A percentile compares a stretch with the other conserved stretches of the same genome.
These are phyloP conservation scores for Nectriaceae sp. DNA, from an alignment of 2,329 filamentous ascomycete genomes.

Conservation along the genomic window DNA sequence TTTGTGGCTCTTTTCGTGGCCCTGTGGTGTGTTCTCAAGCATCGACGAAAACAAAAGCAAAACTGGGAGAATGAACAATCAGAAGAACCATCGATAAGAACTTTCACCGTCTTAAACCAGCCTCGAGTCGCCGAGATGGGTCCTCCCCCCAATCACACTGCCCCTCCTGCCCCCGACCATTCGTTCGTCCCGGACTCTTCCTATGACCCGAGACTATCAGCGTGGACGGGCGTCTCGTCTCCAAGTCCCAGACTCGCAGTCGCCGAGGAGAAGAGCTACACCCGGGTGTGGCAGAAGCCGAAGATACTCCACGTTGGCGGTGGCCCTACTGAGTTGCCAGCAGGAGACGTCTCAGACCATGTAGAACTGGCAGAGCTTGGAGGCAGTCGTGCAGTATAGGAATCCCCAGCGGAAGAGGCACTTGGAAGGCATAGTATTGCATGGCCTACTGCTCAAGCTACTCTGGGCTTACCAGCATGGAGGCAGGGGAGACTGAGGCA, in stretches of 20 bases:
- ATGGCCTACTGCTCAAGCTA: no score
- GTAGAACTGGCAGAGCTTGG: background rate
- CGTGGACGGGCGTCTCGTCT: conserved; percentile 18
- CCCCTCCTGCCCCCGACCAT: conserved; percentile 5
- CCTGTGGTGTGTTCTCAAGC: conserved; percentile 15
- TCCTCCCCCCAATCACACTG: background rate
- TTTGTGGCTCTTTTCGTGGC: conserved; percentile 1
- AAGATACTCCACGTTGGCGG: conserved; percentile 22
- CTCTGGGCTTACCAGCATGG: no score
- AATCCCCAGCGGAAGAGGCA: background rate
- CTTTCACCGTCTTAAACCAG: background rate
- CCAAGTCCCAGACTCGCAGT: conserved; percentile 27
- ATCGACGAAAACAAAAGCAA: conserved; percentile 3
- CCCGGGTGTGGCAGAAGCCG: conserved; percentile 23
- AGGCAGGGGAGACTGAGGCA: no score
- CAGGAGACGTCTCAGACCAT: background rate
- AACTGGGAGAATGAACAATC: conserved; percentile 1
- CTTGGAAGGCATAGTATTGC: background rate
- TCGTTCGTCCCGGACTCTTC: conserved; percentile 15
- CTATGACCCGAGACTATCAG: conserved; percentile 20
- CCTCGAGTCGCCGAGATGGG: background rate
- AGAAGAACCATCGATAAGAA: background rate
- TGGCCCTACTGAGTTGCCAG: conserved; percentile 8
- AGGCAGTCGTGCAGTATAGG: no score
- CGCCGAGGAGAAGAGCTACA: conserved; percentile 25